These are phyloP conservation scores for Amphirosellinia nigrospora DNA, from an alignment of 495 filamentous ascomycete genomes.

Conservation along the genomic window DNA sequence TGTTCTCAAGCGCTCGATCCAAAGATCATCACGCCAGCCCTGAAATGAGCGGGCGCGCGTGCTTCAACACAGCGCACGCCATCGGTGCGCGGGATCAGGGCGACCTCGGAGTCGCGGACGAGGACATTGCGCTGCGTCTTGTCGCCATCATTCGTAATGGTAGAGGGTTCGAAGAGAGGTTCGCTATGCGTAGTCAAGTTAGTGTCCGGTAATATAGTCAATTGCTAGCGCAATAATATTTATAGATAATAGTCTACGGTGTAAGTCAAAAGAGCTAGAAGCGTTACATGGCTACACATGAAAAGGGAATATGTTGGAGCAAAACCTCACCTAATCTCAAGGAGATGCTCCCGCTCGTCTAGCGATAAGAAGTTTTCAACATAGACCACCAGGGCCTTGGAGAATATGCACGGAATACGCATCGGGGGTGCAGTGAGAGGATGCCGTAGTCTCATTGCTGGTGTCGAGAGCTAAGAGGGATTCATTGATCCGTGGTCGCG, in stretches of 20 bases:
- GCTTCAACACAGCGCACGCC: conserved; percentile 52
- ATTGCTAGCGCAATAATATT: not conserved
- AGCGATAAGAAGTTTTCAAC: conserved; percentile 50
- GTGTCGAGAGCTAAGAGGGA: conserved; percentile 50
- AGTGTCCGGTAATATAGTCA: not conserved
- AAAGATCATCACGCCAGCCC: conserved; percentile 53
- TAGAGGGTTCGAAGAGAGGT: conserved; percentile 50
- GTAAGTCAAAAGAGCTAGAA: not conserved
- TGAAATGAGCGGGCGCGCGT: conserved; percentile 48
- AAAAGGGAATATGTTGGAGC: conserved; percentile 4
- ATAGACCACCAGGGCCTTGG: conserved; percentile 52
- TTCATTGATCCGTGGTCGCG: conserved; percentile 48
- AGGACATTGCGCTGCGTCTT: conserved; percentile 40
- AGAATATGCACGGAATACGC: conserved; percentile 49
- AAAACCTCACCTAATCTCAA: conserved; percentile 48
- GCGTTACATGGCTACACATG: not conserved
- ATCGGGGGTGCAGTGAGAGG: conserved; percentile 38
- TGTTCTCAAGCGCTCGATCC: conserved; percentile 51
- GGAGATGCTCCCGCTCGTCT: conserved; percentile 46
- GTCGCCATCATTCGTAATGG: conserved; percentile 48
- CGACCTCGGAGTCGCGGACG: conserved; percentile 55
- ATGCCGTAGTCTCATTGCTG: conserved; percentile 37
- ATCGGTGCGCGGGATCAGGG: conserved; percentile 50
- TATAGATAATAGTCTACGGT: not conserved
- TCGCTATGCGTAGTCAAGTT: conserved; percentile 36